Evolutionary conservation across 345 rosid species (phyloP).

Genomic region (Camelina neglecta): DNA sequence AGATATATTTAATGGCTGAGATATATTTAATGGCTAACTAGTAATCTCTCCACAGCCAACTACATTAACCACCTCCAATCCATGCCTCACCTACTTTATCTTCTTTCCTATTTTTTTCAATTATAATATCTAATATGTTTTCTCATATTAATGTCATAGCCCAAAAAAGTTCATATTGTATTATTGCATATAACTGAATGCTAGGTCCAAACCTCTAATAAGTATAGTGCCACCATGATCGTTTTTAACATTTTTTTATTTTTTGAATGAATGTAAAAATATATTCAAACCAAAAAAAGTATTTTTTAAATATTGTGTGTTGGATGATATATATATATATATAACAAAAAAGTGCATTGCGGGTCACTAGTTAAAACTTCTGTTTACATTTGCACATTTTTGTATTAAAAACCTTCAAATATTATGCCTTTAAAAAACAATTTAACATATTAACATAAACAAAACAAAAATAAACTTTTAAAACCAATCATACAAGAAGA

Average conservation of each 20-base stretch:
- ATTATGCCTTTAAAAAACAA: neutral
- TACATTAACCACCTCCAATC: constrained; percentile 11
- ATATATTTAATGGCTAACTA: constrained; percentile 24
- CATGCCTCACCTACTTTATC: constrained; percentile 30
- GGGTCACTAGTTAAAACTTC: neutral
- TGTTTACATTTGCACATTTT: neutral
- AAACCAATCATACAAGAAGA: neutral
- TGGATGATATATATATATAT: neutral
- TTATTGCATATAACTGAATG: constrained; percentile 2
- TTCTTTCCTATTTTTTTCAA: neutral
- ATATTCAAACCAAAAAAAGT: neutral
- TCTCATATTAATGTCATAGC: neutral
- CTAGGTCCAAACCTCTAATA: constrained; percentile 8
- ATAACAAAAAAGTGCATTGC: neutral
- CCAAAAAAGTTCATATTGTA: neutral
- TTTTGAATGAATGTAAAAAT: no score
- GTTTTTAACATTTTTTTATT: neutral
- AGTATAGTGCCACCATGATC: neutral
- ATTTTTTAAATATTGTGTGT: neutral
- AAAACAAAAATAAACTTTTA: neutral
- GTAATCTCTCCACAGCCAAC: constrained; percentile 26
- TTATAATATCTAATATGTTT: neutral
- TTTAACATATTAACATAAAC: neutral
- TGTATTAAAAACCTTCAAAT: neutral
- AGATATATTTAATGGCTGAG: constrained; percentile 20